Base-by-base conservation (phyloP, 306 rosid species). In the Pachyrhizus erosus region DNA sequence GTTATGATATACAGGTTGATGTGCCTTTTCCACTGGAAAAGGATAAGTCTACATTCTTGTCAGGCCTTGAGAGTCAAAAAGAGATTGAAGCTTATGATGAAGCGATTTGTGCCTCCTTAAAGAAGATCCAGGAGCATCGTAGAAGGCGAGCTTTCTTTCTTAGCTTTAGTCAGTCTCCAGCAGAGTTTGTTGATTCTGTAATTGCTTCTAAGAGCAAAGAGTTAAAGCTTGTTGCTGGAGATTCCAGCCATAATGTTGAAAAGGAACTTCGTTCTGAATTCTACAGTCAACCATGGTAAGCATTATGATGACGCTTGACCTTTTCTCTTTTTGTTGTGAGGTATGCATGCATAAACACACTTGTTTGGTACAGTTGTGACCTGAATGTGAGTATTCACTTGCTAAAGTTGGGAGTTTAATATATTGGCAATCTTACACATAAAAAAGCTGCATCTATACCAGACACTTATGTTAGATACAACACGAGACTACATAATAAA, bases 261-360 rank as follows among this genome's bases (percentile, higher is more conserved):
- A 91, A 86, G 88, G 92, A 91, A 43, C 83, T 48, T 23, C 77
- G 24, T 42, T 58, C 97, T 46, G 89, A 89, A 83, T 88, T 87
- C 89, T 96, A 86, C 78, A 93, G 80, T 83, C 94, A 91, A 85
- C 89, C 96, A 21, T 96, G 99, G 99, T 92, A 85, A 79, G 90
- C 37, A 43, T 75, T 51, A 61, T 54, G 46, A 46, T 45, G 15
- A 23, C 31, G 33, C 58, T 69, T 69, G 57, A 82, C 57, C 37
- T 10, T 43, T 67, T 52, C 48, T 48, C 18, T 52, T 18, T 49
- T 39, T 75, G 46, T 45, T 73, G 18, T 62, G 74, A 80, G 76
- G 46, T 70, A 39, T 39, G 79, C 26, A 18, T 27, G 57, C 75
- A 58, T 26, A 33, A 33, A 70, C 9, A 15, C 24, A 46, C 64